Conservation (phyloP, 2,329 filamentous ascomycete genomes). For the Incumbomyces lentus region DNA sequence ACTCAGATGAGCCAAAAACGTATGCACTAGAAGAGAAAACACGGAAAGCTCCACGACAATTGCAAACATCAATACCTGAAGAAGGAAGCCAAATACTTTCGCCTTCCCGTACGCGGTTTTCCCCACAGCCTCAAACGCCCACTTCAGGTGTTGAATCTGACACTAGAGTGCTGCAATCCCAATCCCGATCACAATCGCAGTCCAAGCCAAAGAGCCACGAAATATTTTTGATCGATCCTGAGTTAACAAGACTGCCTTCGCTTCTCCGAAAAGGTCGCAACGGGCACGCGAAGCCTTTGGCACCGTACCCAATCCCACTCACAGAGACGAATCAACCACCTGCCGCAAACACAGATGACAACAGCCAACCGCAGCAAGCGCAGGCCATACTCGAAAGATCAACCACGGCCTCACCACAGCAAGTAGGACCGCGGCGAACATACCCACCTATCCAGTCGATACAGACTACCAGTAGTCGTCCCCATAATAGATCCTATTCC, state of each 20-base stretch:
- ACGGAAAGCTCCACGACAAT: background rate
- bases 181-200: background rate
- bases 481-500: background rate
- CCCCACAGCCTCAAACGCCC: background rate
- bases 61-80: background rate
- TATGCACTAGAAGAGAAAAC: background rate
- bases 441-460: background rate
- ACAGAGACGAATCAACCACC: background rate
- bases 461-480: background rate
- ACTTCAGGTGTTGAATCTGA: background rate
- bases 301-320: constrained; percentile 1
- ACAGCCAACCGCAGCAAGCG: background rate
- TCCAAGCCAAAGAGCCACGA: background rate
- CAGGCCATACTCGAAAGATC: background rate
- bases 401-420: background rate
- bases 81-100: background rate
- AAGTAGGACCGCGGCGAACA: background rate
- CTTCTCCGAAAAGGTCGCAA: background rate
- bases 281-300: background rate
- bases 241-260: background rate
- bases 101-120: background rate
- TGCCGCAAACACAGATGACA: background rate
- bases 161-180: no score
- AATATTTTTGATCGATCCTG: constrained; percentile 1
- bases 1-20: no score